Conservation (phyloP, 2,329 filamentous ascomycete species). For the Westerdykella sp. region DNA sequence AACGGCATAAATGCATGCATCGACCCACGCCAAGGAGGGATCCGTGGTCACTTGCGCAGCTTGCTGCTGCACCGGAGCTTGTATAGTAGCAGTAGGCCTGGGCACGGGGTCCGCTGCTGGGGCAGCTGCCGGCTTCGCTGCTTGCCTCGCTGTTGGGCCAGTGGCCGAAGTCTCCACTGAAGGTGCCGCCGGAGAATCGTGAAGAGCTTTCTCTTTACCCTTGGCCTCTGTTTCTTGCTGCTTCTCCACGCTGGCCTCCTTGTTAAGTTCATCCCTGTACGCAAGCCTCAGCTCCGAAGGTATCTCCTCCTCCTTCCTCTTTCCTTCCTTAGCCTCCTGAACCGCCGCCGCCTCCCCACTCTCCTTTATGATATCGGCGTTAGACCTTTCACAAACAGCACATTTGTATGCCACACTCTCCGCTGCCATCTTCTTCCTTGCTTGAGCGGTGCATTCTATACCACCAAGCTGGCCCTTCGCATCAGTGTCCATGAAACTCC, state of each 20-base stretch:
- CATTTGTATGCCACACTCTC: slow-evolving; percentile 65
- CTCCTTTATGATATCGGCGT: slow-evolving; percentile 67
- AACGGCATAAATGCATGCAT: slow-evolving; percentile 70
- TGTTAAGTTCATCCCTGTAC: slow-evolving; percentile 65
- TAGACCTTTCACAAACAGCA: slow-evolving; percentile 61
- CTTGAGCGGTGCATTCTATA: slow-evolving; percentile 62
- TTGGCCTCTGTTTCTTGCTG: slow-evolving; percentile 14
- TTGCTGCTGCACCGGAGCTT: slow-evolving; percentile 10
- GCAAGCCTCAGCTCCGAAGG: slow-evolving; percentile 57
- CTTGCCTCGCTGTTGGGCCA: background rate
- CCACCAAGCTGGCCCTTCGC: slow-evolving; percentile 85
- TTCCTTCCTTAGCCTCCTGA: slow-evolving; percentile 38
- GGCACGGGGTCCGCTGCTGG: slow-evolving; percentile 8
- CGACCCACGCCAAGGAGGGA: slow-evolving; percentile 66
- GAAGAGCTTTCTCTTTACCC: slow-evolving; percentile 15
- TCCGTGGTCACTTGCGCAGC: slow-evolving; percentile 36
- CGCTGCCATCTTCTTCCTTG: slow-evolving; percentile 62
- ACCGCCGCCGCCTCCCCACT: slow-evolving; percentile 54
- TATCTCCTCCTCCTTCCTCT: slow-evolving; percentile 41
- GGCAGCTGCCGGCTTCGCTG: background rate
- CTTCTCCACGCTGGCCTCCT: slow-evolving; percentile 17
- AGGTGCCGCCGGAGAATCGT: background rate
- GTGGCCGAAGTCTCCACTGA: background rate
- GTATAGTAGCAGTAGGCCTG: slow-evolving; percentile 7
- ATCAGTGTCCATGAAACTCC: slow-evolving; percentile 91